Evolutionary conservation across 2,329 filamentous ascomycete genomes (phyloP).

Genomic region (Ceratocystis ficicola): DNA sequence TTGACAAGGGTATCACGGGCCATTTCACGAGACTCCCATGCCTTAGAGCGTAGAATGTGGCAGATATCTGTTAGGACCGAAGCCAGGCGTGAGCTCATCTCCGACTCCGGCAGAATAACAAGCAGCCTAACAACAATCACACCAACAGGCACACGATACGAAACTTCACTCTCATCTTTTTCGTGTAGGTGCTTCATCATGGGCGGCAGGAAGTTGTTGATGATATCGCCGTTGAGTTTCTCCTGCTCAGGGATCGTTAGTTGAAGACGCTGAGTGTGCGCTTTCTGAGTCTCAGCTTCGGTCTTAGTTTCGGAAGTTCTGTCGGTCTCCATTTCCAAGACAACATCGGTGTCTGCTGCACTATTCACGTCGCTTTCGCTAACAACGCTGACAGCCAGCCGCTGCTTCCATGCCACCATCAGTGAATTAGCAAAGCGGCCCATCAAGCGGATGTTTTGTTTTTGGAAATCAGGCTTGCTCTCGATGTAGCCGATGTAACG

Average conservation of each 20-base stretch:
- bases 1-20: conserved; percentile 77
- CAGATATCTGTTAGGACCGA: conserved; percentile 83
- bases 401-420: conserved; percentile 28
- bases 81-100: conserved; percentile 63
- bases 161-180: conserved; percentile 90
- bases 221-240: conserved; percentile 61
- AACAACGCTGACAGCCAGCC: neutral
- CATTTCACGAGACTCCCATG: conserved; percentile 80
- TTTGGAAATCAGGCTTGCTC: conserved; percentile 70
- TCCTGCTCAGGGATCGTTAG: conserved; percentile 52
- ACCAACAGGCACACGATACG: conserved; percentile 78
- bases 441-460: conserved; percentile 71
- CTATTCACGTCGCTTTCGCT: conserved; percentile 32
- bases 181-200: conserved; percentile 78
- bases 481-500: conserved; percentile 73
- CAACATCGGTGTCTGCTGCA: neutral
- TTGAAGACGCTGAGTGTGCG: conserved; percentile 37
- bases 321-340: conserved; percentile 25
- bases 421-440: conserved; percentile 72
- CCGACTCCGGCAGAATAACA: conserved; percentile 60
- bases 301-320: conserved; percentile 33
- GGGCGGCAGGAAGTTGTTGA: conserved; percentile 62
- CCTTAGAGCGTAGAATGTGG: conserved; percentile 80
- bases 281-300: conserved; percentile 3
- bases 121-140: conserved; percentile 81